Conservation (phyloP, 163 green algal genomes). For the Scenedesmus sp. region DNA sequence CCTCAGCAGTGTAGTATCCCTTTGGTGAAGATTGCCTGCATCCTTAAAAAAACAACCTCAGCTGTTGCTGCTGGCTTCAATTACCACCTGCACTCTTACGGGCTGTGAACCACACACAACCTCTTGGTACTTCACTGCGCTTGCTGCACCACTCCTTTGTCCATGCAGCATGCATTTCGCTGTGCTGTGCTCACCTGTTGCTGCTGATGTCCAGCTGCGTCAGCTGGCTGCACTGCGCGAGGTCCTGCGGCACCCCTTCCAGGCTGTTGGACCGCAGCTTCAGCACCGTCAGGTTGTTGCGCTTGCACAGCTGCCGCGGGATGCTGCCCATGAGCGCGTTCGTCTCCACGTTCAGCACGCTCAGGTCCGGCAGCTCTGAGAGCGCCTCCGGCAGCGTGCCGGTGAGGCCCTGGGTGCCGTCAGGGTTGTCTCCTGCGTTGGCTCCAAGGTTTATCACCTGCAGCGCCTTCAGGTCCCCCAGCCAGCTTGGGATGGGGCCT, state of each 20-base stretch:
- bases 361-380: not conserved
- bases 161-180: no score
- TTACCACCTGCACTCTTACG: no score
- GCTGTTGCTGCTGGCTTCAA: no score
- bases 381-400: slow-evolving; percentile 28
- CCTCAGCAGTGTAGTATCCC: no score
- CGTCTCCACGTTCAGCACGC: slow-evolving; percentile 41
- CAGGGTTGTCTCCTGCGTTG: slow-evolving; percentile 30
- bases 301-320: slow-evolving; percentile 12
- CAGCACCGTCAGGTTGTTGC: slow-evolving; percentile 34
- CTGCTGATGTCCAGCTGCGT: slow-evolving; percentile 46
- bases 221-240: slow-evolving; percentile 32
- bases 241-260: not conserved
- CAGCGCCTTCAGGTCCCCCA: slow-evolving; percentile 28
- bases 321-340: slow-evolving; percentile 44
- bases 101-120: no score
- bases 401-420: not conserved
- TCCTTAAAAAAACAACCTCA: no score
- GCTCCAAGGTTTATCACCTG: slow-evolving; percentile 32
- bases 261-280: slow-evolving; percentile 41
- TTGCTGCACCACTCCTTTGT: no score
- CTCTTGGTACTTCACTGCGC: no score
- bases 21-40: no score
- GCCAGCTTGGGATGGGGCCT: slow-evolving; percentile 35
- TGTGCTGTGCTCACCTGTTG: not conserved